These are phyloP conservation scores for Leptodermis oblonga DNA, from an alignment of 257 asterid genomes.

Conservation along the genomic window DNA sequence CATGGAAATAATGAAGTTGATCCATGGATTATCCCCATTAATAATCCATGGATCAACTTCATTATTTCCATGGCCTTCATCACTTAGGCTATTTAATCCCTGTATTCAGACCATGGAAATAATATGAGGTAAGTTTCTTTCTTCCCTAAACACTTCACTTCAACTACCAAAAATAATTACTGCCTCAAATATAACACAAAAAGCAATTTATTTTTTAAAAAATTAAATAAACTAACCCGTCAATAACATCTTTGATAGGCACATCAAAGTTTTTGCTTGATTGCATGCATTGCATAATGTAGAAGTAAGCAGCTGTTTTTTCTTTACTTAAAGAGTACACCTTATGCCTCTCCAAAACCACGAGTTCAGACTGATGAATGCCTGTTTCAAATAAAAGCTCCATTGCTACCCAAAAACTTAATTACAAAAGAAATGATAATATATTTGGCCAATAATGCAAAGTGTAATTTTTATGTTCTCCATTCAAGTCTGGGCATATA, in stretches of 20 bases:
- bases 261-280: slow-evolving; percentile 22
- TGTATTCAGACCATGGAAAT: too few species aligned
- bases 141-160: too few species aligned
- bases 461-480: neutral
- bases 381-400: slow-evolving; percentile 35
- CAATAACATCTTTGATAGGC: slow-evolving; percentile 41
- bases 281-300: slow-evolving; percentile 42
- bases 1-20: too few species aligned
- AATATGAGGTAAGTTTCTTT: too few species aligned
- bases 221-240: slow-evolving; percentile 55
- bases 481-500: neutral
- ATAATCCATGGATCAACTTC: too few species aligned
- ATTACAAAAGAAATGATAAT: neutral
- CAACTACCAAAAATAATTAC: neutral
- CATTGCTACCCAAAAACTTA: neutral
- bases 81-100: too few species aligned
- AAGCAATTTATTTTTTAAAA: slow-evolving; percentile 7
- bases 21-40: too few species aligned
- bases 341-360: slow-evolving; percentile 53
- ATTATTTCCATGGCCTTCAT: too few species aligned
- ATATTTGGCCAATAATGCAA: neutral
- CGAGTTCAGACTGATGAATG: slow-evolving; percentile 38
- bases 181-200: neutral
- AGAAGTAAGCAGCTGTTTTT: slow-evolving; percentile 52
- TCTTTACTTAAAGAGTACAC: slow-evolving; percentile 51